phyloP scores from a whole-genome alignment of 164 flowering plant genomes.

The Euptelea pleiosperma region DNA sequence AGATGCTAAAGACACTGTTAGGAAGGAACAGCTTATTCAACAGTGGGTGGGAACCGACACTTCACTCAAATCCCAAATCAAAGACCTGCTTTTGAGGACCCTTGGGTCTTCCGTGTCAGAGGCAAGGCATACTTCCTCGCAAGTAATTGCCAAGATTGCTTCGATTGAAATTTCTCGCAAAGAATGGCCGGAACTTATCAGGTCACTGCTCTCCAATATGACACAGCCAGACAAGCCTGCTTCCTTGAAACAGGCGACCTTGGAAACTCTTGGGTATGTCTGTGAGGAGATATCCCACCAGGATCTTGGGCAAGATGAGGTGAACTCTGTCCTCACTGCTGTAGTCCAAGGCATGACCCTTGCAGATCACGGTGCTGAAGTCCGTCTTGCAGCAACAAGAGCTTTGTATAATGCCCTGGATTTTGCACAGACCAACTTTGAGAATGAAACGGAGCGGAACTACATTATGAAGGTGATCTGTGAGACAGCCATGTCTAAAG shows the following conservation, averaged over 20 bases:
- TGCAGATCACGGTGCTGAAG: slow-evolving; percentile 45
- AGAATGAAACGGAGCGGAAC: slow-evolving; percentile 76
- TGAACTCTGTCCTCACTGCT: slow-evolving; percentile 75
- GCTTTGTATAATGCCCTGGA: slow-evolving; percentile 78
- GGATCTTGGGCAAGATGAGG: slow-evolving; percentile 72
- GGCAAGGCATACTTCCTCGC: slow-evolving; percentile 69
- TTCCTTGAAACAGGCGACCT: slow-evolving; percentile 60
- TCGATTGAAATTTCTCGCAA: slow-evolving; percentile 65
- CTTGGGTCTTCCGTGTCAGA: slow-evolving; percentile 56
- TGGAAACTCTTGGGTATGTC: slow-evolving; percentile 78
- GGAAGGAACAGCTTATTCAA: slow-evolving; percentile 50
- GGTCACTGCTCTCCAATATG: slow-evolving; percentile 59
- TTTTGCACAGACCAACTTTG: slow-evolving; percentile 80
- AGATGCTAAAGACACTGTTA: slow-evolving; percentile 65
- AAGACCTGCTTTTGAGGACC: slow-evolving; percentile 54
- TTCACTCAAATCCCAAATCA: slow-evolving; percentile 52
- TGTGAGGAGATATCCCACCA: slow-evolving; percentile 74
- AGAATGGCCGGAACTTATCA: slow-evolving; percentile 73
- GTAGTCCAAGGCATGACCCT: slow-evolving; percentile 87
- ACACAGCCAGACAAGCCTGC: slow-evolving; percentile 51
- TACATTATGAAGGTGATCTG: slow-evolving; percentile 81
- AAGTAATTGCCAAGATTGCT: slow-evolving; percentile 74
- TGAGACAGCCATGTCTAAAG: slow-evolving; percentile 61
- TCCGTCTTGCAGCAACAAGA: slow-evolving; percentile 79
- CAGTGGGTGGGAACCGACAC: slow-evolving; percentile 61